phyloP scores from a whole-genome alignment of 129 eudicot species.

The Gnaphalium uliginosum region DNA sequence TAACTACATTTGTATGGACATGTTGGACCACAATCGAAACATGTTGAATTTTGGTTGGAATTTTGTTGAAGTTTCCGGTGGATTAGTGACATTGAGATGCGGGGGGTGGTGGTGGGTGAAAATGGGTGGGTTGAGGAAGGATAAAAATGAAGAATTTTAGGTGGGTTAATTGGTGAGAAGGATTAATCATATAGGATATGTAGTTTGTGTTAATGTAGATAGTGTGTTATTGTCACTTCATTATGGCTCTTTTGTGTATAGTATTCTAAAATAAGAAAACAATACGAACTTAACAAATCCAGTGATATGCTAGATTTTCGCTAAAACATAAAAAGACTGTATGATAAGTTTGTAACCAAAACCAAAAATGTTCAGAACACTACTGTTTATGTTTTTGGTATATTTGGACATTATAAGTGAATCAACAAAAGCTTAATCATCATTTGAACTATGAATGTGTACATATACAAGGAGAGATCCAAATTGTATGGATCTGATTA shows the following conservation, averaged over 20 bases:
- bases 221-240: slow-evolving; percentile 38
- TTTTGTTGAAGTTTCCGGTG: slow-evolving; percentile 44
- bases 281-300: not conserved
- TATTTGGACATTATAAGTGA: not conserved
- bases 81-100: slow-evolving; percentile 23
- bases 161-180: slow-evolving; percentile 29
- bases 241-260: slow-evolving; percentile 1
- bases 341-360: too few relatives aligned
- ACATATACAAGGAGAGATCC: too few relatives aligned
- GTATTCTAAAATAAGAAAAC: not conserved
- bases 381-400: not conserved
- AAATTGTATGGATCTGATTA: too few relatives aligned
- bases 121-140: slow-evolving; percentile 3
- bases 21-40: slow-evolving; percentile 50
- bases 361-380: too few relatives aligned
- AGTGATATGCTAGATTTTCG: not conserved
- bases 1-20: slow-evolving; percentile 43
- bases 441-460: too few relatives aligned
- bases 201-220: slow-evolving; percentile 30
- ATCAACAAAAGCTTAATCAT: too few relatives aligned
- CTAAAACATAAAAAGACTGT: not conserved
- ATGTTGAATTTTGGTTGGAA: slow-evolving; percentile 35
- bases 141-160: slow-evolving; percentile 19
- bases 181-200: slow-evolving; percentile 28
- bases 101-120: slow-evolving; percentile 23